phyloP scores from a whole-genome alignment of 495 filamentous ascomycete species.

The Barbatosphaeria neglecta region DNA sequence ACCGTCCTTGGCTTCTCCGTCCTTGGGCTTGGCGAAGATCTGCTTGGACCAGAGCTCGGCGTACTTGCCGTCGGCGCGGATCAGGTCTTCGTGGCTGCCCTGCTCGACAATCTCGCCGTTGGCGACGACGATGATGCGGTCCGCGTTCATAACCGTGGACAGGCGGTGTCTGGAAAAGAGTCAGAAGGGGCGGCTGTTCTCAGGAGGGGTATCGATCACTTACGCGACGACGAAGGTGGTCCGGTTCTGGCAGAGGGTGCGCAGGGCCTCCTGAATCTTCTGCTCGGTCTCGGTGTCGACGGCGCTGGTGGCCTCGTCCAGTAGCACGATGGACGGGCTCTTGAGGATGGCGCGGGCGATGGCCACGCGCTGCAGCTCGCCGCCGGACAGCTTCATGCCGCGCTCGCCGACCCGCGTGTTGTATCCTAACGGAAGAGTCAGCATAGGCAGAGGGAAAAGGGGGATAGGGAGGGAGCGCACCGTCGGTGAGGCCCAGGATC shows the following conservation, averaged over 20 bases:
- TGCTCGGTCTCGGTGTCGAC: conserved; percentile 60
- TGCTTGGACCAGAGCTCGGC: conserved; percentile 53
- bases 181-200: background rate
- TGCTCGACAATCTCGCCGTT: conserved; percentile 54
- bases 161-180: conserved; percentile 41
- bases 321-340: conserved; percentile 40
- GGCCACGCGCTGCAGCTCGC: conserved; percentile 64
- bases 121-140: conserved; percentile 54
- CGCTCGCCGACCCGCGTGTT: conserved; percentile 49
- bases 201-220: conserved; percentile 9
- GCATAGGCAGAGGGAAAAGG: background rate
- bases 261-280: conserved; percentile 57
- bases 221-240: conserved; percentile 56
- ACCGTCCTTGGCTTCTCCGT: conserved; percentile 18
- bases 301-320: conserved; percentile 46
- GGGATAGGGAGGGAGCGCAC: conserved; percentile 3
- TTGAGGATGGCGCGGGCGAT: conserved; percentile 57
- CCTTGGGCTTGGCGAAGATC: conserved; percentile 39
- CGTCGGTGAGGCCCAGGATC: conserved; percentile 50
- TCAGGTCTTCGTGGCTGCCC: conserved; percentile 51
- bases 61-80: conserved; percentile 45
- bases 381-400: conserved; percentile 60
- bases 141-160: conserved; percentile 60
- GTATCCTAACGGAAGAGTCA: conserved; percentile 30
- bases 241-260: conserved; percentile 40